A percentile compares a stretch with the other conserved stretches of the same genome.
These are phyloP conservation scores for Austroboletus eburneus DNA, from an alignment of 768 basidiomycete species.

Conservation along the genomic window DNA sequence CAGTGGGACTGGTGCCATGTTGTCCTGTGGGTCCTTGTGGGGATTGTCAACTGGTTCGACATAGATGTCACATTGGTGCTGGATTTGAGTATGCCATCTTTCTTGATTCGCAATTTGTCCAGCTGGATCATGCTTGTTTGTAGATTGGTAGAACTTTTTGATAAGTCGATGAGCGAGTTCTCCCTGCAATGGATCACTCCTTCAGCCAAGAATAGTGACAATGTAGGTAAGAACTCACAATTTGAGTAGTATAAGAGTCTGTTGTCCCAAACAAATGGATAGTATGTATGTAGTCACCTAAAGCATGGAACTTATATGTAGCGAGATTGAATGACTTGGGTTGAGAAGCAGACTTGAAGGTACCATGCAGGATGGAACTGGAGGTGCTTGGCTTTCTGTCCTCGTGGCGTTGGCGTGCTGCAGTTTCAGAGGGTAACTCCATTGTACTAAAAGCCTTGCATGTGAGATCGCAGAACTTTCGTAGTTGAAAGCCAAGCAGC, in stretches of 20 bases:
- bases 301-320: constrained; percentile 34
- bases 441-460: background rate
- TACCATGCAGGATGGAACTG: background rate
- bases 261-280: constrained; percentile 33
- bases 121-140: background rate
- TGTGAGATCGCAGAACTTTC: background rate
- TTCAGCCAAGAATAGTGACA: background rate
- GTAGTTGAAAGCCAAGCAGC: background rate
- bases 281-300: constrained; percentile 29
- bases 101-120: background rate
- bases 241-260: constrained; percentile 26
- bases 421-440: background rate
- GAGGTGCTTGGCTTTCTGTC: background rate
- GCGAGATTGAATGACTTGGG: constrained; percentile 25
- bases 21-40: background rate
- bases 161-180: background rate
- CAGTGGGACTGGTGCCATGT: background rate
- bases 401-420: background rate
- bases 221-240: background rate
- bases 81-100: background rate
- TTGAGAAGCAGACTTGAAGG: background rate
- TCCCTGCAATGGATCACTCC: background rate
- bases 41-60: background rate
- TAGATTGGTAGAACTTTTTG: background rate
- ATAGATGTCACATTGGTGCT: background rate